A percentile compares a stretch with the other conserved stretches of the same genome.
These are phyloP conservation scores for Stevia rebaudiana DNA, from an alignment of 140 eudicot species.

Conservation along the genomic window DNA sequence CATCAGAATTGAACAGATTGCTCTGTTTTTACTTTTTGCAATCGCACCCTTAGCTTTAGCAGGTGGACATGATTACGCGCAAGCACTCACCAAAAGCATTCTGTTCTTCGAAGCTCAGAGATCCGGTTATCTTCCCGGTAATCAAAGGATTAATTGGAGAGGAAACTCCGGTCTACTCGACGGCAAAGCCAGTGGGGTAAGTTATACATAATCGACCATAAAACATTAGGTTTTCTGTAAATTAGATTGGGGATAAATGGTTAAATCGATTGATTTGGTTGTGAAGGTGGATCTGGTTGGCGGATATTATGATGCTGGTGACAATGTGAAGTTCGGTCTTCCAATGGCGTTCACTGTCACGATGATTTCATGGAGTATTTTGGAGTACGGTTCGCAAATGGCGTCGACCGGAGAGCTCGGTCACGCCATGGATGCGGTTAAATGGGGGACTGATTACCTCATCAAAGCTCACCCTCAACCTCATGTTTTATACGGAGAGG, in stretches of 20 bases:
- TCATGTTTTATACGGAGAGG: slow-evolving; percentile 90
- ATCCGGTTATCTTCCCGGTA: slow-evolving; percentile 70
- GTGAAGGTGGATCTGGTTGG: slow-evolving; percentile 94
- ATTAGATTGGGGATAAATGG: background rate
- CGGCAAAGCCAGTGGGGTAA: slow-evolving; percentile 69
- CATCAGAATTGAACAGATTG: slow-evolving; percentile 28
- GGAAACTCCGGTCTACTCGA: slow-evolving; percentile 74
- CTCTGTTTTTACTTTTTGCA: slow-evolving; percentile 44
- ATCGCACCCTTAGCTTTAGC: slow-evolving; percentile 45
- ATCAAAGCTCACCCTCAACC: slow-evolving; percentile 95
- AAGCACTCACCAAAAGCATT: slow-evolving; percentile 60
- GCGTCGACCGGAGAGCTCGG: slow-evolving; percentile 67
- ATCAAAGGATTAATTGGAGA: slow-evolving; percentile 72
- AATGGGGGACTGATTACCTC: slow-evolving; percentile 97
- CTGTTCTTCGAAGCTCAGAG: slow-evolving; percentile 88
- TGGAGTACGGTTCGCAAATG: slow-evolving; percentile 86
- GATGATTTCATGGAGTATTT: slow-evolving; percentile 95
- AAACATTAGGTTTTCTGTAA: background rate
- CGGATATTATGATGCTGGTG: slow-evolving; percentile 99
- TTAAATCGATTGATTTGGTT: background rate
- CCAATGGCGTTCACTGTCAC: slow-evolving; percentile 99
- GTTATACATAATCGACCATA: background rate
- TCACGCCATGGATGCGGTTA: slow-evolving; percentile 81
- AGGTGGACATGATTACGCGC: slow-evolving; percentile 49
- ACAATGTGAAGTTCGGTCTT: slow-evolving; percentile 93